phyloP scores from a whole-genome alignment of 345 rosid genomes.

The Boechera stricta region DNA sequence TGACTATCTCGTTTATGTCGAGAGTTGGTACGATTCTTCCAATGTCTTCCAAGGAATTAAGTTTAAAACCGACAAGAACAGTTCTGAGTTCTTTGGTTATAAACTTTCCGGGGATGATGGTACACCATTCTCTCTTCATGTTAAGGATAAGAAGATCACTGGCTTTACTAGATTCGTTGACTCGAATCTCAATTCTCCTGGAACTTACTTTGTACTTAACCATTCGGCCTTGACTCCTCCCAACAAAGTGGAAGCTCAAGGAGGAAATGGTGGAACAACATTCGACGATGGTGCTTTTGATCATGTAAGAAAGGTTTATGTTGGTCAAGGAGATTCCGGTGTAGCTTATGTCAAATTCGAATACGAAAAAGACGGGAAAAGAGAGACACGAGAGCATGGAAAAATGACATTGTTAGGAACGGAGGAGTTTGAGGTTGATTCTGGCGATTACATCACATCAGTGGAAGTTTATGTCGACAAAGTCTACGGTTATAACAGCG shows the following conservation, averaged over 20 bases:
- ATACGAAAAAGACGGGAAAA: slow-evolving; percentile 23
- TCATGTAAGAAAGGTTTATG: slow-evolving; percentile 21
- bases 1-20: slow-evolving; percentile 4
- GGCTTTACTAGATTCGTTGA: not conserved
- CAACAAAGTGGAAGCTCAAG: slow-evolving; percentile 15
- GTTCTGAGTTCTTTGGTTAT: slow-evolving; percentile 1
- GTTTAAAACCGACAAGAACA: slow-evolving; percentile 6
- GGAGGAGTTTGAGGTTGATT: slow-evolving; percentile 17
- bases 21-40: slow-evolving; percentile 4
- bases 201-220: slow-evolving; percentile 5
- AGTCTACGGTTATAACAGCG: too few species aligned
- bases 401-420: slow-evolving; percentile 21
- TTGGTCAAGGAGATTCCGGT: slow-evolving; percentile 34
- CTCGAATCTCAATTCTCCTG: not conserved
- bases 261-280: slow-evolving; percentile 22
- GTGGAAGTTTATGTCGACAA: not conserved
- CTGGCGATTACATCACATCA: slow-evolving; percentile 30
- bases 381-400: not conserved
- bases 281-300: slow-evolving; percentile 37
- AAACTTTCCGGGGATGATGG: not conserved
- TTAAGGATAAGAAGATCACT: slow-evolving; percentile 9
- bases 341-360: slow-evolving; percentile 33
- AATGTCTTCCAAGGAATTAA: slow-evolving; percentile 1
- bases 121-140: slow-evolving; percentile 3
- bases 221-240: not conserved